Evolutionary conservation across 495 filamentous ascomycete species (phyloP).

Genomic region (Trichoderma virens): DNA sequence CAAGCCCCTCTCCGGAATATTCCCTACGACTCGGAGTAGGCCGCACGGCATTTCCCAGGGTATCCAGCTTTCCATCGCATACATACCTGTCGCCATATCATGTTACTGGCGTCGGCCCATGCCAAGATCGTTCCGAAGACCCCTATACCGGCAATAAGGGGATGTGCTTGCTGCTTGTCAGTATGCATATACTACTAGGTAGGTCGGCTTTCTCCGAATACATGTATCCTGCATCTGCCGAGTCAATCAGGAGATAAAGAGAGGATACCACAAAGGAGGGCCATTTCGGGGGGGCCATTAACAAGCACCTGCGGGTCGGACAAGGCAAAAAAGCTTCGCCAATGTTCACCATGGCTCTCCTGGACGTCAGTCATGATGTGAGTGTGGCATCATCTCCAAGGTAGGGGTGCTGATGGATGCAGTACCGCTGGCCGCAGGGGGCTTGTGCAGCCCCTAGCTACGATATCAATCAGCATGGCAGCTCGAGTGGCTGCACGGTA

Average conservation of each 20-base stretch:
- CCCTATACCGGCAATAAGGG: background rate
- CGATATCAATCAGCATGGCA: background rate
- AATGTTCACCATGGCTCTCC: background rate
- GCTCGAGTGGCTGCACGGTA: background rate
- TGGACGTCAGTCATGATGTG: background rate
- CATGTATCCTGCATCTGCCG: background rate
- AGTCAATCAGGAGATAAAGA: background rate
- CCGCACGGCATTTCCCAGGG: too few species aligned
- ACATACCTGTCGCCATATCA: background rate
- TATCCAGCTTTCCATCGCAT: too few species aligned
- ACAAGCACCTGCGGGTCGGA: background rate
- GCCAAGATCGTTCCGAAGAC: background rate
- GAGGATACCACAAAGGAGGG: background rate
- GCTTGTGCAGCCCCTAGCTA: background rate
- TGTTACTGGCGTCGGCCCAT: background rate
- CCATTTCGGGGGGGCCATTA: background rate
- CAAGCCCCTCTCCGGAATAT: too few species aligned
- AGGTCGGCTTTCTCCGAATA: constrained; percentile 2
- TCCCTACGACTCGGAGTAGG: too few species aligned
- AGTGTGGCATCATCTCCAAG: background rate
- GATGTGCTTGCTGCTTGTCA: background rate
- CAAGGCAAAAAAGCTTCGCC: background rate
- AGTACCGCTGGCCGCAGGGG: background rate
- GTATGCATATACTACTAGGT: too few species aligned
- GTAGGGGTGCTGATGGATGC: background rate